Evolutionary conservation across 306 rosid genomes (phyloP), one percentile per base, ranked within the genome.

Genomic region (Lupinus albus): DNA sequence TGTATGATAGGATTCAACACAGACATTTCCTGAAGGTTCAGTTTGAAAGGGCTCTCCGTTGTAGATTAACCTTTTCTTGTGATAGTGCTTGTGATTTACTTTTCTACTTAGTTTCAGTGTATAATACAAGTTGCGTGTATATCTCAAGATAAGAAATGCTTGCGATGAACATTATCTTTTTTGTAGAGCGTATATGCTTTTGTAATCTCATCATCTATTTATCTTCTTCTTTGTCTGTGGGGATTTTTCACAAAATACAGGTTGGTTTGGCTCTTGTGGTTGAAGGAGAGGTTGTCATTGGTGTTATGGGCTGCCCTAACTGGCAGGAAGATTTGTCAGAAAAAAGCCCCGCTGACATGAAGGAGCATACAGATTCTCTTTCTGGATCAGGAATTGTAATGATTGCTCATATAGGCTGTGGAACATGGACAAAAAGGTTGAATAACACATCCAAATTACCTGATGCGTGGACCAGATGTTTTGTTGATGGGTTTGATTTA

Each of bases 221-320:
- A 68, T 61, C 50, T 38, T 32, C 28, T 67, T 59, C 17, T 25
- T 54, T 35, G 44, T 42, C 64, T 59, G 11, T n/a, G 71, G 41
- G 17, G 44, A 54, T 58, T 61, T 7, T 64, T 36, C 30, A 11
- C 15, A 69, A 68, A n/a, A 36, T 75, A 67, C 81, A 89, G 95
- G 98, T 87, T 45, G 97, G 98, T 65, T 83, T 90, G 96, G 90
- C 97, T 47, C 94, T 90, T 49, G 87, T 86, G 71, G 96, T 93
- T 73, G 97, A 90, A 35, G 92, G 92, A 68, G 84, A 88, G 82
- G 65, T 82, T 79, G 89, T 79, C 14, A 25, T 86, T 38, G 94
- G 94, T 66, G 85, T 90, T 67, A 93, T 93, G 96, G 97, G 94
- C 30, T 93, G 97, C 82, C 99, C 94, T 18, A 86, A 85, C 85